Conservation (phyloP, 331 rosid species). For the Saraca asoca region DNA sequence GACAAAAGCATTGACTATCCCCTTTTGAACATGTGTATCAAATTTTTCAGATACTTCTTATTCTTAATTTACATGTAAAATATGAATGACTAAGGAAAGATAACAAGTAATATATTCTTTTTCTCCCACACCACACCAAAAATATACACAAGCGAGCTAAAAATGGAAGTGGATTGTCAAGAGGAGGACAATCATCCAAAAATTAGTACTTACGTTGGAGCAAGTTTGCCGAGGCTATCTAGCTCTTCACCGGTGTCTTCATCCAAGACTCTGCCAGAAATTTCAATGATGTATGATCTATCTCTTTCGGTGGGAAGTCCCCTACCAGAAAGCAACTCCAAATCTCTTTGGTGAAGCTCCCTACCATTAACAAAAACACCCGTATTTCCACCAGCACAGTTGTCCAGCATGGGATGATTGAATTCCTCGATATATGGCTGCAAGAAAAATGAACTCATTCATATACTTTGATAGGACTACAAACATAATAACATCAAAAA, state of each 20-base stretch:
- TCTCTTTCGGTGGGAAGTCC: conserved; percentile 74
- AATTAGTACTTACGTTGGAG: conserved; percentile 83
- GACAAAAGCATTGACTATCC: conserved; percentile 11
- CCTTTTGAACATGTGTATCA: background rate
- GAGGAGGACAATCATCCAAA: conserved; percentile 26
- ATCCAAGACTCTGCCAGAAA: conserved; percentile 79
- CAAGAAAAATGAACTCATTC: conserved; percentile 41
- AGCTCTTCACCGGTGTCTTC: conserved; percentile 87
- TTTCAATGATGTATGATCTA: conserved; percentile 77
- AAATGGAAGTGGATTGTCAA: too few species aligned
- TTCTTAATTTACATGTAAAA: conserved; percentile 1
- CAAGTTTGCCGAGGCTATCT: conserved; percentile 92
- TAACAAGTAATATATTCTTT: conserved; percentile 13
- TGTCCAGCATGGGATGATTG: conserved; percentile 72
- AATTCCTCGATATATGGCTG: conserved; percentile 94
- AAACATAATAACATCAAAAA: conserved; percentile 17
- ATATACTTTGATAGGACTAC: conserved; percentile 21
- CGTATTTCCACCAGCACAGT: conserved; percentile 80
- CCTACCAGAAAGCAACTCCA: conserved; percentile 75
- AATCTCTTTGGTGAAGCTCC: conserved; percentile 82
- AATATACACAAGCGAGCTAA: background rate
- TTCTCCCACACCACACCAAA: conserved; percentile 26
- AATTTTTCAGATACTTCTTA: background rate
- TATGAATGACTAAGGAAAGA: background rate
- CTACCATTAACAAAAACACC: conserved; percentile 80